Evolutionary conservation across 179 eudicot genomes (phyloP), one percentile per base, ranked within the genome.

Genomic region (Vitellaria paradoxa): DNA sequence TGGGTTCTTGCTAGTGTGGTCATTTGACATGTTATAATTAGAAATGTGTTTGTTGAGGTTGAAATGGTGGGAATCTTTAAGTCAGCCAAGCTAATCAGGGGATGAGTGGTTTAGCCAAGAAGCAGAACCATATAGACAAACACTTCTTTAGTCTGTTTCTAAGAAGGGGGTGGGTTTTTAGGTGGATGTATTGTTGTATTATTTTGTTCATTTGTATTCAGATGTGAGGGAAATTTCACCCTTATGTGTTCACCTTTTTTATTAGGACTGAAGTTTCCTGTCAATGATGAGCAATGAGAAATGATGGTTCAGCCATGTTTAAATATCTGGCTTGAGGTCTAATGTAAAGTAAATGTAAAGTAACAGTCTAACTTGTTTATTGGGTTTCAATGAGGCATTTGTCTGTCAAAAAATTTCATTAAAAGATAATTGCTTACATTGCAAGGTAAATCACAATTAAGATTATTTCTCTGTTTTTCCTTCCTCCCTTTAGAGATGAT

Each of bases 401-500:
- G 15, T 71, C 10, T 71, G 62, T 53, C 12, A 11, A 30, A 26
- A 70, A 12, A 71, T 71, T 62, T 30, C 46, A 71, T 12, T 18
- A n/a, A 55, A 11, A n/a, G 6, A 55, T 71, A 26, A 57, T 2
- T n/a, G 13, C 20, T 64, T 37, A 37, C 2, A 5, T 45, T 82
- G 70, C 81, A 82, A 30, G 55, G 37, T 46, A 17, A 53, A 47
- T 67, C 30, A 6, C 9, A 40, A 56, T 12, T 52, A 47, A 30
- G 30, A 70, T 40, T 24, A 21, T 18, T 15, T 20, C 83, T 78
- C 84, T 87, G 17, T 80, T 86, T 72, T 15, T 30, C 49, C 1
- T 55, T 61, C 23, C 17, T 7, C 53, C 79, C 8, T 57, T 10
- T 68, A 8, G 24, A 20, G 59, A 37, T 73, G 74, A 37, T 62